These are phyloP conservation scores for Penicillium angulare DNA, from an alignment of 495 filamentous ascomycete genomes.

Conservation along the genomic window DNA sequence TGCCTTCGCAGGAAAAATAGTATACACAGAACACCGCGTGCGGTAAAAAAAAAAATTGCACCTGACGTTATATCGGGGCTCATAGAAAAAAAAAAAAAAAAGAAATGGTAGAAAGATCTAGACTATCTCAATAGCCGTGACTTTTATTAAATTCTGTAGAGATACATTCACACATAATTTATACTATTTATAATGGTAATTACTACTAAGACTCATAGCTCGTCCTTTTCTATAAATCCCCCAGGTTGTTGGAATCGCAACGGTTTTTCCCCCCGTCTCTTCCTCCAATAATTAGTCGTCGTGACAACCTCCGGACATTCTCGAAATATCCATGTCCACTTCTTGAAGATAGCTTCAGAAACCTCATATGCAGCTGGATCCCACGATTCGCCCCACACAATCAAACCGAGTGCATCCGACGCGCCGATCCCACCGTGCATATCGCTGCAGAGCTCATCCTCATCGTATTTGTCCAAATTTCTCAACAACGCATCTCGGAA, in stretches of 20 bases:
- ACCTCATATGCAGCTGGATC: constrained; percentile 23
- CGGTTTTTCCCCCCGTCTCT: constrained; percentile 15
- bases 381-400: constrained; percentile 26
- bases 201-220: too few relatives aligned
- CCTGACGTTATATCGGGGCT: too few relatives aligned
- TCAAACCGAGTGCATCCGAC: constrained; percentile 8
- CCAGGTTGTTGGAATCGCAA: neutral
- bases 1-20: too few relatives aligned
- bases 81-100: too few relatives aligned
- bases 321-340: constrained; percentile 18
- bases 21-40: too few relatives aligned
- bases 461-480: constrained; percentile 8
- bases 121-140: too few relatives aligned
- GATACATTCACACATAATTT: neutral
- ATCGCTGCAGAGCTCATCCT: constrained; percentile 23
- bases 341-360: constrained; percentile 13
- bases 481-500: constrained; percentile 12
- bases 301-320: constrained; percentile 20
- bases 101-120: too few relatives aligned
- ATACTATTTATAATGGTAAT: neutral
- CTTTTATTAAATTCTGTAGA: too few relatives aligned
- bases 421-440: constrained; percentile 11
- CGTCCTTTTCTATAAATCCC: neutral
- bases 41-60: too few relatives aligned
- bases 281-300: constrained; percentile 25